Evolutionary conservation across 352 stramenopile genomes (phyloP).

Genomic region (Phytophthora chlamydospora): DNA sequence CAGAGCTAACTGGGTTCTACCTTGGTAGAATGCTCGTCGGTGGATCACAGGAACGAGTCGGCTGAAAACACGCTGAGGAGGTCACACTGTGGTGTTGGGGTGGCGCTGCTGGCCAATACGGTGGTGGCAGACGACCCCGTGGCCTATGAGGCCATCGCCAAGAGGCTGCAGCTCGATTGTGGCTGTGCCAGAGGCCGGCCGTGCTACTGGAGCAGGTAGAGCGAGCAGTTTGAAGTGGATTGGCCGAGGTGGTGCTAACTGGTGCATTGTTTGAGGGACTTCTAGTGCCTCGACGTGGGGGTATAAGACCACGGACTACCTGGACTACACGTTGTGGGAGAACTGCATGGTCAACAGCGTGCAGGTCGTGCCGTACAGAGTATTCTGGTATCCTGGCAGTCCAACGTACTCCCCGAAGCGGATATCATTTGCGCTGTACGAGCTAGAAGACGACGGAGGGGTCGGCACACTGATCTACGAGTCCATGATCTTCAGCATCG

Average conservation of each 20-base stretch:
- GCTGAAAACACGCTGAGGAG: constrained; percentile 53
- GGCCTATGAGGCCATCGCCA: constrained; percentile 47
- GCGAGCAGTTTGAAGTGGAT: constrained; percentile 67
- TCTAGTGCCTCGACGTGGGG: constrained; percentile 49
- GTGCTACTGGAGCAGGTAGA: constrained; percentile 86
- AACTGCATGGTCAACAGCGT: constrained; percentile 53
- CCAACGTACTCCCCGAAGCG: constrained; percentile 70
- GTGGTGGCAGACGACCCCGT: constrained; percentile 34
- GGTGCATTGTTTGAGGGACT: constrained; percentile 8
- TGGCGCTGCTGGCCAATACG: constrained; percentile 35
- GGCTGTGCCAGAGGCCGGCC: constrained; percentile 63
- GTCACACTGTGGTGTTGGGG: constrained; percentile 49
- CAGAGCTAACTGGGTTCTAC: not conserved
- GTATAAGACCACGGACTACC: constrained; percentile 51
- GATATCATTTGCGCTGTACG: constrained; percentile 69
- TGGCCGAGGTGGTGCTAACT: not conserved
- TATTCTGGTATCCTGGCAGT: constrained; percentile 77
- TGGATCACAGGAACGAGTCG: constrained; percentile 57
- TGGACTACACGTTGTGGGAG: constrained; percentile 63
- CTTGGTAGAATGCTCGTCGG: constrained; percentile 49
- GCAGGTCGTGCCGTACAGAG: constrained; percentile 74
- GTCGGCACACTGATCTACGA: constrained; percentile 44
- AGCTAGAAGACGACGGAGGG: constrained; percentile 31
- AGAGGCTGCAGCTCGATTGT: constrained; percentile 65
- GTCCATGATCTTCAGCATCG: constrained; percentile 57